Conservation (phyloP, 2,329 filamentous ascomycete species). For the Xylariaceae sp. region DNA sequence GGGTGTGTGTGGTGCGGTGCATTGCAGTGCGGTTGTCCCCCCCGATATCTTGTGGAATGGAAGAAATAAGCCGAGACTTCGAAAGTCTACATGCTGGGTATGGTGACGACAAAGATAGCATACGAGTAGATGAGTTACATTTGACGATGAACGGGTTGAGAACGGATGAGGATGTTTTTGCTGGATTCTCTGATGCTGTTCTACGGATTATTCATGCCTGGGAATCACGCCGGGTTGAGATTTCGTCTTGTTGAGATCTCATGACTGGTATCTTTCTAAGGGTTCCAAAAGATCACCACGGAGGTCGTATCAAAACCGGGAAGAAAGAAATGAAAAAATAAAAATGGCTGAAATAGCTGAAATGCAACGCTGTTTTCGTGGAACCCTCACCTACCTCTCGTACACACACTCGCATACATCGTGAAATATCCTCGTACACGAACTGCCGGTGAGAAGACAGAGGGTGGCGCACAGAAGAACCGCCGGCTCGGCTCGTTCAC, state of each 20-base stretch:
- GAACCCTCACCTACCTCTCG: not conserved
- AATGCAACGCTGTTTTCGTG: not conserved
- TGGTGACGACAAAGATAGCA: no score
- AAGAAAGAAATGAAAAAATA: not conserved
- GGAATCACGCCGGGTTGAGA: no score
- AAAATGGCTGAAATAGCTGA: not conserved
- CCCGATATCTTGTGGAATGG: not conserved
- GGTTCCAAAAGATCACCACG: constrained; percentile 8
- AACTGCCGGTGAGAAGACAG: not conserved
- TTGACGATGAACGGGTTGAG: no score
- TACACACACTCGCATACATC: not conserved
- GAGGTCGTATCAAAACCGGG: constrained; percentile 1
- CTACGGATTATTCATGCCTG: not conserved
- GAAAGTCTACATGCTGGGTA: no score
- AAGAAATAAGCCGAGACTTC: not conserved
- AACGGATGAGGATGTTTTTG: not conserved
- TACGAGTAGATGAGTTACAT: no score
- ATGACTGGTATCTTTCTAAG: no score
- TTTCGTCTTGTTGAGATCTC: no score
- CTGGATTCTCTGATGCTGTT: not conserved
- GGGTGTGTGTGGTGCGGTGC: not conserved
- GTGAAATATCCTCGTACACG: not conserved
- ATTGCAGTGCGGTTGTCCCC: no score
- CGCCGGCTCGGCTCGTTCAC: not conserved
- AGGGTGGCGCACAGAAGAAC: not conserved